A percentile compares a stretch with the other conserved stretches of the same genome.
Conservation (phyloP, 129 eudicot species). For the Kitagawia praeruptora region DNA sequence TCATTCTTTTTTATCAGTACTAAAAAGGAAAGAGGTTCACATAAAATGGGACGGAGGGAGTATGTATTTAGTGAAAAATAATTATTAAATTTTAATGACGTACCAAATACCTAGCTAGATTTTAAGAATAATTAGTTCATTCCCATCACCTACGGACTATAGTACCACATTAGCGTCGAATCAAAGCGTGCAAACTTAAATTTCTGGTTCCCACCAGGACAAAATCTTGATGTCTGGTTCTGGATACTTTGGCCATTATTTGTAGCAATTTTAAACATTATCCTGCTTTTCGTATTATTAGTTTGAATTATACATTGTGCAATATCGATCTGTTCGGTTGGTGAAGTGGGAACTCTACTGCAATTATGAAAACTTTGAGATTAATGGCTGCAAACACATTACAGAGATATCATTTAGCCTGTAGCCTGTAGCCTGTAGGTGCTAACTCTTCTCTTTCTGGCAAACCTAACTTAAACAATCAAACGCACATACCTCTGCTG, state of each 20-base stretch:
- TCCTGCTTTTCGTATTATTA: not conserved
- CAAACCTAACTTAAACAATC: not conserved
- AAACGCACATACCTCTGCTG: not conserved
- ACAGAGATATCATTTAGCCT: not conserved
- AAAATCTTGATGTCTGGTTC: not conserved
- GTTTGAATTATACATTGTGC: not conserved
- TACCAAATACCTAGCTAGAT: conserved; percentile 1
- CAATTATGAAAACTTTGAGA: not conserved
- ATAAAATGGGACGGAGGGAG: no score
- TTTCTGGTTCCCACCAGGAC: not conserved
- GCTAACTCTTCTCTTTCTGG: not conserved
- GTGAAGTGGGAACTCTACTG: conserved; percentile 7
- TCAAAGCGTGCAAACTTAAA: not conserved
- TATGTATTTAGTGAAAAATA: no score
- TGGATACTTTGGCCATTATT: not conserved
- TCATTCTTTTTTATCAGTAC: no score
- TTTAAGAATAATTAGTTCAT: not conserved
- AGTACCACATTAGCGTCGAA: not conserved
- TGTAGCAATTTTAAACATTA: not conserved
- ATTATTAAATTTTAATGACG: no score
- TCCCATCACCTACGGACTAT: not conserved
- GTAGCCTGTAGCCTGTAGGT: not conserved
- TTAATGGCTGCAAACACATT: not conserved
- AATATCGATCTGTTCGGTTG: conserved; percentile 6
- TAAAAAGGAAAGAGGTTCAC: no score